A percentile compares a stretch with the other conserved stretches of the same genome.
Evolutionary conservation across 768 basidiomycete genomes (phyloP).

Genomic region (Rhizopogon sp.): DNA sequence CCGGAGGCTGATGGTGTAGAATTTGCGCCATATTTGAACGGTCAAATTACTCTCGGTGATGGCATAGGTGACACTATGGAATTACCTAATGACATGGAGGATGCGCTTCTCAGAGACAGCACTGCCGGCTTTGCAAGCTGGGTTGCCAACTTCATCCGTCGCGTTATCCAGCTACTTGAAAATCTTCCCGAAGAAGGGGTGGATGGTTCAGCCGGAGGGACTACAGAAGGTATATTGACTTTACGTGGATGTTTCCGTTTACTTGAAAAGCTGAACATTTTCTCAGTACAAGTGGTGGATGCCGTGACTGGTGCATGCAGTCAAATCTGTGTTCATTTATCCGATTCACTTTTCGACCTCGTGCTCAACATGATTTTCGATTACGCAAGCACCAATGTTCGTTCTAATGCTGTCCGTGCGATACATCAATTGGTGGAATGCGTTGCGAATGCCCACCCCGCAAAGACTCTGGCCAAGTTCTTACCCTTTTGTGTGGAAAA

Average conservation of each 20-base stretch:
- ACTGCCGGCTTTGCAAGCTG: constrained; percentile 77
- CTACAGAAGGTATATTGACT: constrained; percentile 50
- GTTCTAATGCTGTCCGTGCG: constrained; percentile 81
- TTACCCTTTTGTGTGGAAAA: constrained; percentile 66
- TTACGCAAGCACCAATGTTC: constrained; percentile 75
- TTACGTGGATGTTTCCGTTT: background rate
- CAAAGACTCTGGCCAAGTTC: constrained; percentile 75
- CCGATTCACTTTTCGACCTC: constrained; percentile 70
- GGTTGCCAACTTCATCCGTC: constrained; percentile 75
- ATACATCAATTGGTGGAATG: constrained; percentile 85
- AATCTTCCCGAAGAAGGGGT: constrained; percentile 82
- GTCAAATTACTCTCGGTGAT: background rate
- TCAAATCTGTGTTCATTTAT: constrained; percentile 54
- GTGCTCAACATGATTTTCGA: constrained; percentile 81
- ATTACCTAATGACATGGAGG: constrained; percentile 61
- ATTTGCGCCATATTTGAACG: background rate
- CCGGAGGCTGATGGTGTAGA: background rate
- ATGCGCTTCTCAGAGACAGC: constrained; percentile 62
- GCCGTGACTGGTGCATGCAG: constrained; percentile 72
- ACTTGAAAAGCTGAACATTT: background rate
- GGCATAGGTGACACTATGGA: background rate
- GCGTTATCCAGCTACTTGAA: constrained; percentile 76
- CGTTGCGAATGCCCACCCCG: constrained; percentile 74
- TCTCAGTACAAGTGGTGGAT: constrained; percentile 66
- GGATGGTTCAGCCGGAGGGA: constrained; percentile 54